Conservation (phyloP, 2,329 filamentous ascomycete species). For the Aspergillus calidoustus region DNA sequence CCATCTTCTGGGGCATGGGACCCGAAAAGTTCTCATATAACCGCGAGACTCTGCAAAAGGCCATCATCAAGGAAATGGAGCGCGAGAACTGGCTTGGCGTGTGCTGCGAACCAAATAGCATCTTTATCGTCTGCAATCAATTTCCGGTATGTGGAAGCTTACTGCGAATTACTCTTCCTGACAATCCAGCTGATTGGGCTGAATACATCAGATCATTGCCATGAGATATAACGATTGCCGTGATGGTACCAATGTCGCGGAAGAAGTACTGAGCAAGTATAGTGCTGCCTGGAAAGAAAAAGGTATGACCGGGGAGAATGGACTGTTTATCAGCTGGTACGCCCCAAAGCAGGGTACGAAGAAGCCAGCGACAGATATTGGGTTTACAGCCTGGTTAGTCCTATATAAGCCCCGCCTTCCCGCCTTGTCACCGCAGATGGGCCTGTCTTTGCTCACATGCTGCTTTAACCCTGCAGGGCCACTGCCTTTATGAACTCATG, state of each 20-base stretch:
- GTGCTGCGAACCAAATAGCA: slow-evolving; percentile 51
- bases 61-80: slow-evolving; percentile 46
- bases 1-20: slow-evolving; percentile 46
- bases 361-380: slow-evolving; percentile 25
- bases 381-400: slow-evolving; percentile 34
- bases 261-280: slow-evolving; percentile 41
- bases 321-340: slow-evolving; percentile 32
- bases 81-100: slow-evolving; percentile 45
- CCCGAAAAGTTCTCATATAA: slow-evolving; percentile 42
- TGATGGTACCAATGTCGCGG: slow-evolving; percentile 38
- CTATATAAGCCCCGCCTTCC: not conserved
- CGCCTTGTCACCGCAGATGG: not conserved
- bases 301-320: slow-evolving; percentile 35
- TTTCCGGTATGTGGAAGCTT: slow-evolving; percentile 40
- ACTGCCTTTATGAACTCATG: slow-evolving; percentile 14
- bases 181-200: too few relatives aligned
- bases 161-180: too few relatives aligned
- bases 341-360: slow-evolving; percentile 33
- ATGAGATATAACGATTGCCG: slow-evolving; percentile 44
- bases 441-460: too few relatives aligned
- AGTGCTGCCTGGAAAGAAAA: slow-evolving; percentile 36
- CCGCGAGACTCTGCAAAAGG: slow-evolving; percentile 39
- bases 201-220: slow-evolving; percentile 35
- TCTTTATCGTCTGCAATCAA: slow-evolving; percentile 43
- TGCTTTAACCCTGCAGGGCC: not conserved